Conservation (phyloP, 352 stramenopile genomes). For the Phytophthora pseudosyringae region DNA sequence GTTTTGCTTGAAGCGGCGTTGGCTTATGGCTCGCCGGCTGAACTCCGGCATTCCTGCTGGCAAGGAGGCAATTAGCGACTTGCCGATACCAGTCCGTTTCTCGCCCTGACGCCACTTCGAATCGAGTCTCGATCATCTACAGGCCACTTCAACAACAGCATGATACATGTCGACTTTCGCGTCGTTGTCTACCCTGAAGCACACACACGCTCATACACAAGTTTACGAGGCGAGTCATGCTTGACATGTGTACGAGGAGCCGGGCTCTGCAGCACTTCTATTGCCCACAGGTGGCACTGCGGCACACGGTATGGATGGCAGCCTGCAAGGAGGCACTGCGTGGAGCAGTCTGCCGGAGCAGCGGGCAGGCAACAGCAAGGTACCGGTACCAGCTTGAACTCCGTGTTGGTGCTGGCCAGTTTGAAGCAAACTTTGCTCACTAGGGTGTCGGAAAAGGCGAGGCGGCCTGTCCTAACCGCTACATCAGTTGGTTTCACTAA, state of each 20-base stretch:
- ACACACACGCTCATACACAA: too few relatives aligned
- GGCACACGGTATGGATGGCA: slow-evolving; percentile 32
- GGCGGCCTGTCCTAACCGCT: slow-evolving; percentile 14
- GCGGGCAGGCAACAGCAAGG: slow-evolving; percentile 2
- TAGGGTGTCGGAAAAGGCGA: slow-evolving; percentile 34
- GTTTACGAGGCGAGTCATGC: background rate
- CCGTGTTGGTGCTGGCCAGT: slow-evolving; percentile 11
- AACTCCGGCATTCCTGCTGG: slow-evolving; percentile 18
- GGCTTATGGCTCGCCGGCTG: slow-evolving; percentile 6
- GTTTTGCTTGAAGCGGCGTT: slow-evolving; percentile 14
- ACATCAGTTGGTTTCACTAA: slow-evolving; percentile 27
- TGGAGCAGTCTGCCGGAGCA: slow-evolving; percentile 15
- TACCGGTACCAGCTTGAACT: slow-evolving; percentile 6
- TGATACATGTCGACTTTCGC: too few relatives aligned
- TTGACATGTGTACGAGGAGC: slow-evolving; percentile 17
- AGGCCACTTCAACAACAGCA: slow-evolving; percentile 20
- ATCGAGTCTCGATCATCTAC: slow-evolving; percentile 9
- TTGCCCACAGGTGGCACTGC: slow-evolving; percentile 20
- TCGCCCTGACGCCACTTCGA: background rate
- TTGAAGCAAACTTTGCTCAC: too few relatives aligned
- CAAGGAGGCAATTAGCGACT: slow-evolving; percentile 9
- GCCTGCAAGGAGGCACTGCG: slow-evolving; percentile 4
- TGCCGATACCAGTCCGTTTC: slow-evolving; percentile 6
- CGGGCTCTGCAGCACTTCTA: slow-evolving; percentile 17
- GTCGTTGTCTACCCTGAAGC: too few relatives aligned